Base-by-base conservation (phyloP, 805 yeast species). In the Zygosaccharomyces bailii region DNA sequence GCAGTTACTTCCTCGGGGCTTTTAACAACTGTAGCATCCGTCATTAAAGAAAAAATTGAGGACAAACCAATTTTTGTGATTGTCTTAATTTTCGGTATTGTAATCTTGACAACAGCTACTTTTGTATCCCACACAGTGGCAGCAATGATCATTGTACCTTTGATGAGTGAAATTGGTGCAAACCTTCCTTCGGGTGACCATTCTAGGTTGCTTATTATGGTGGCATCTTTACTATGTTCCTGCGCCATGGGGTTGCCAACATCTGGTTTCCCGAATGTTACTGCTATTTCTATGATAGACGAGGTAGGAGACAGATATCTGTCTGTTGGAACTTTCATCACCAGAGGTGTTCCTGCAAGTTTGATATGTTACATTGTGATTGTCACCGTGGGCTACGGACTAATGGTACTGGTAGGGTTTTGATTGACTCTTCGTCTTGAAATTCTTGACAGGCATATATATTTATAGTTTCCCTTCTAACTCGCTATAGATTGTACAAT, bases 171-270 rank as follows among this genome's bases (percentile, higher is more conserved):
- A 58, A 83, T 93, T 45, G 99, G 98, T n/a, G 72, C 79, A 32
- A 71, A 78, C 32, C 63, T 86, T 63, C 78, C 81, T 4, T 70
- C 72, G 16, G 80, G 79, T 23, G 93, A 96, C 13, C 97, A 87
- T 65, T 96, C 98, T 27, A 75, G 89, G 51, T 60, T 91, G 36
- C 70, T 93, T 54, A 84, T 93, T 37, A 75, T 79, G 81, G 66
- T 72, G 4, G 67, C 80, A 3, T 79, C 83, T 0, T 59, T 79
- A 43, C 70, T 93, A 50, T 87, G 97, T 57, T 91, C 98, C 0
- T 82, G 86, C 29, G 99, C 98, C 2, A 93, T 93, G 98, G 98
- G 96, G 1, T 70, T 93, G 43, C 98, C 99, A 21, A 93, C 98
- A 0, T 86, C 96, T 2, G 98, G 99, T 0, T 91, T 93, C 72